Evolutionary conservation across 768 basidiomycete genomes (phyloP), one percentile per base, ranked within the genome.

Genomic region (Hericium rajendrae): DNA sequence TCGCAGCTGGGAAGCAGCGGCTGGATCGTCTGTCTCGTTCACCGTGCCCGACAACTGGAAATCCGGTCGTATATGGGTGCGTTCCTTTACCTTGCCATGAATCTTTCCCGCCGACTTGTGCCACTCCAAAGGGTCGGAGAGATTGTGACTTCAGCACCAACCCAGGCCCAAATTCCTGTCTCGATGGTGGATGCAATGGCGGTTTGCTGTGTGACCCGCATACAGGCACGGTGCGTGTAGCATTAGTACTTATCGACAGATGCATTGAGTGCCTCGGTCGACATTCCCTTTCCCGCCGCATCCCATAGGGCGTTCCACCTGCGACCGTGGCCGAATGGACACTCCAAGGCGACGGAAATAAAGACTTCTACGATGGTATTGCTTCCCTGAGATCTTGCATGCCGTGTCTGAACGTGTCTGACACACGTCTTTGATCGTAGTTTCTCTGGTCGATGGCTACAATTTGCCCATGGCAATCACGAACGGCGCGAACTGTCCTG

Each of bases 111-210:
- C 52, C 11, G 1, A 4, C 38, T 9, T 16, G 38, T 16, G 16
- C 48, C 2, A 2, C 2, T 20, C 9, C 39, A 16, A 49, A 66
- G 65, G 64, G 56, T 16, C 51, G 49, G 32, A 64, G 55, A 48
- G 58, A 84, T 64, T 88, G 86, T 61, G 71, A 86, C 68, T 88
- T 88, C 64, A 71, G 68, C 54, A 70, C 60, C 43, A 75, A 76
- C 63, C 75, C 74, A n/a, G 81, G 78, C 22, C 72, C 71, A 4
- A 82, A 76, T 60, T 81, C 82, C 13, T 88, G 86, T 61, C 60
- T 81, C 18, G 74, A 76, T 56, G 86, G 86, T 41, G 84, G 84
- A 51, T 88, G 86, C 65, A 84, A 82, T 57, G 86, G 86, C 15
- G 86, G 86, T 39, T 70, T 88, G 9, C 63, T 73, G 11, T 87